Base-by-base conservation (phyloP, 225 moss, liverwort and hornwort species). In the Antitrichia curtipendula region DNA sequence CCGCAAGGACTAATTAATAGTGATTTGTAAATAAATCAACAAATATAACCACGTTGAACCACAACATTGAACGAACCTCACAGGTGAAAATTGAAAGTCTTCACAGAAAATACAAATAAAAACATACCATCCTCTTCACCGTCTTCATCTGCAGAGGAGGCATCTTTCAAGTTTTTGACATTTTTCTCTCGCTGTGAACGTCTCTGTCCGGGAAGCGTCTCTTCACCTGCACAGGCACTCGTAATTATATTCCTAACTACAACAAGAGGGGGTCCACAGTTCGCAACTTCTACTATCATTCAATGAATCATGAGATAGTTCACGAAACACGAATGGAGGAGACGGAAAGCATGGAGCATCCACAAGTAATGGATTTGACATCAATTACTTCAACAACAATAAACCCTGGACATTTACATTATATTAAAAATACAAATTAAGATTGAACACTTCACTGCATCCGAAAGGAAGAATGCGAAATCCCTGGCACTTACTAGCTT, bases 141-240 rank as follows among this genome's bases (percentile, higher is more conserved):
- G 56, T 76, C 89, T 70, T 90, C 86, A 25, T 92, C 88, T n/a
- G 88, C 87, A 50, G 93, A 91, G 19, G 90, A 90, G 21, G 77
- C 78, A 13, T 87, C 90, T 79, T 91, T 91, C 43, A 92, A 86
- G 68, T 80, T 92, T 66, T 47, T 87, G 52, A 53, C 68, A 12
- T 64, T 82, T 2, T 41, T 74, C 34, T 76, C 75, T 77, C 91
- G 85, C 81, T 79, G 62, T 65, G 91, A 84, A 80, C 88, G 90
- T 79, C 91, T 80, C 80, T 75, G 82, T 45, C 47, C 74, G 25
- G 66, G 85, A 72, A 82, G 58, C 50, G 70, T 62, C 86, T 91
- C 34, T 58, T 65, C 89, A 64, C 73, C 89, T 91, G 75, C 21
- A 17, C 40, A 56, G 40, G 36, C 47, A 53, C n/a, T 41, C 25